phyloP scores from a whole-genome alignment of 371 early-diverging fungal species.

The Mucor saturninus region DNA sequence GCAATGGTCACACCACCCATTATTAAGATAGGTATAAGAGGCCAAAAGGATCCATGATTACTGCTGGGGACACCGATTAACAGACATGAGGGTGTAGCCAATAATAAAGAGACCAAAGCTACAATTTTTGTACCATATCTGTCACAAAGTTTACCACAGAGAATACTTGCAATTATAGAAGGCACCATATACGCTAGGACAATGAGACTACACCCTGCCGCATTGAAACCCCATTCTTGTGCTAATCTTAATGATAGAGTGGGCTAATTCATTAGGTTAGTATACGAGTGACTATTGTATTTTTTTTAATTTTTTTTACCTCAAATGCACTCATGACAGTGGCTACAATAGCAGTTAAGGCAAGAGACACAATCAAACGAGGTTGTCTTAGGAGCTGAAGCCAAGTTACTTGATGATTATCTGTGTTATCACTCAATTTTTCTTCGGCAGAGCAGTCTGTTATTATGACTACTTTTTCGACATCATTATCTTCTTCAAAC shows the following conservation, averaged over 20 bases:
- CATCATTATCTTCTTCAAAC: conserved; percentile 27
- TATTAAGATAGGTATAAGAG: conserved; percentile 32
- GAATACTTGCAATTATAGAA: conserved; percentile 45
- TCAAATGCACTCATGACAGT: conserved; percentile 50
- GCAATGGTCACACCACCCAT: conserved; percentile 46
- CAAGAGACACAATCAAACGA: conserved; percentile 37
- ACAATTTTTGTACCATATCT: conserved; percentile 47
- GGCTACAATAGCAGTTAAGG: conserved; percentile 38
- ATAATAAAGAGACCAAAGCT: conserved; percentile 33
- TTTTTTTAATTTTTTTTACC: conserved; percentile 22
- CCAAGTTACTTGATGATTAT: conserved; percentile 14
- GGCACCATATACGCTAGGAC: conserved; percentile 62
- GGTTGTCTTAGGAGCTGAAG: conserved; percentile 33
- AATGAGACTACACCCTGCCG: conserved; percentile 60
- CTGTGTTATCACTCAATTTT: conserved; percentile 16
- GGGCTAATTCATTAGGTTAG: conserved; percentile 35
- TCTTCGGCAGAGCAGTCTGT: background rate
- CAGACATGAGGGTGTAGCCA: conserved; percentile 37
- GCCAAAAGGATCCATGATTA: conserved; percentile 38
- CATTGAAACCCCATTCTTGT: conserved; percentile 57
- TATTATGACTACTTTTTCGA: background rate
- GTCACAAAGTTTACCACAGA: conserved; percentile 54
- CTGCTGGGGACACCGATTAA: conserved; percentile 41
- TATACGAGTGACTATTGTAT: too few relatives aligned
- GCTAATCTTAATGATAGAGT: conserved; percentile 62